Conservation (phyloP, 2,329 filamentous ascomycete species). For the Colletotrichum tanaceti region DNA sequence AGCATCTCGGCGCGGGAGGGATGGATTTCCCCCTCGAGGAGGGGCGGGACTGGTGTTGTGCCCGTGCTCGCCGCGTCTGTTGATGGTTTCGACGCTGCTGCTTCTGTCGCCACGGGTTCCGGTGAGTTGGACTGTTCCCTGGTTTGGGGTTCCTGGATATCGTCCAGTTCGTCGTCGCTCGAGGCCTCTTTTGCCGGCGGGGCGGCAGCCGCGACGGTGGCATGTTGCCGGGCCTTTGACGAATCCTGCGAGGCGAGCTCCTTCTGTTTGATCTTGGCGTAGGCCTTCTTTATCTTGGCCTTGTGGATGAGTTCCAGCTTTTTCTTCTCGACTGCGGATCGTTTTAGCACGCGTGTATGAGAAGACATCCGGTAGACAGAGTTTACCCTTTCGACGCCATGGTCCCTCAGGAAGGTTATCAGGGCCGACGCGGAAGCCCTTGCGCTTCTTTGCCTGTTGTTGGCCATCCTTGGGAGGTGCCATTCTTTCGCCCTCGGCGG, state of each 20-base stretch:
- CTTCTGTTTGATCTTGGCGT: slow-evolving; percentile 83
- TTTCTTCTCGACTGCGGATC: slow-evolving; percentile 78
- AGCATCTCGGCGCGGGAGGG: slow-evolving; percentile 57
- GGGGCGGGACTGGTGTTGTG: slow-evolving; percentile 9
- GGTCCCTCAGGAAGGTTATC: slow-evolving; percentile 91
- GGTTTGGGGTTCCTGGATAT: slow-evolving; percentile 12
- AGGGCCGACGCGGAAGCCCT: slow-evolving; percentile 88
- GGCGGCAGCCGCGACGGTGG: slow-evolving; percentile 24
- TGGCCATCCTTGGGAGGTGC: slow-evolving; percentile 44
- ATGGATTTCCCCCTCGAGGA: slow-evolving; percentile 49
- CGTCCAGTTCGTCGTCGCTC: slow-evolving; percentile 42
- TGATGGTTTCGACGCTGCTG: slow-evolving; percentile 7
- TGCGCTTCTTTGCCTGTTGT: slow-evolving; percentile 64
- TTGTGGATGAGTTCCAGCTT: slow-evolving; percentile 91
- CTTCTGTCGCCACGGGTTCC: slow-evolving; percentile 3
- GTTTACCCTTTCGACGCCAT: slow-evolving; percentile 78
- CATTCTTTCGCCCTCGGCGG: slow-evolving; percentile 55
- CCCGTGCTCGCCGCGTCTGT: slow-evolving; percentile 21
- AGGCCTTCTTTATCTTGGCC: slow-evolving; percentile 92
- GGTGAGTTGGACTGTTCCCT: slow-evolving; percentile 50
- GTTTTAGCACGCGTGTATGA: slow-evolving; percentile 3
- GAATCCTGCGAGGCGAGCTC: slow-evolving; percentile 51
- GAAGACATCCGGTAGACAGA: slow-evolving; percentile 5
- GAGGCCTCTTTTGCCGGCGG: slow-evolving; percentile 39
- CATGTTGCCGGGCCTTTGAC: slow-evolving; percentile 37